Conservation (phyloP, 768 basidiomycete genomes). For the Tephrocybe sp. region DNA sequence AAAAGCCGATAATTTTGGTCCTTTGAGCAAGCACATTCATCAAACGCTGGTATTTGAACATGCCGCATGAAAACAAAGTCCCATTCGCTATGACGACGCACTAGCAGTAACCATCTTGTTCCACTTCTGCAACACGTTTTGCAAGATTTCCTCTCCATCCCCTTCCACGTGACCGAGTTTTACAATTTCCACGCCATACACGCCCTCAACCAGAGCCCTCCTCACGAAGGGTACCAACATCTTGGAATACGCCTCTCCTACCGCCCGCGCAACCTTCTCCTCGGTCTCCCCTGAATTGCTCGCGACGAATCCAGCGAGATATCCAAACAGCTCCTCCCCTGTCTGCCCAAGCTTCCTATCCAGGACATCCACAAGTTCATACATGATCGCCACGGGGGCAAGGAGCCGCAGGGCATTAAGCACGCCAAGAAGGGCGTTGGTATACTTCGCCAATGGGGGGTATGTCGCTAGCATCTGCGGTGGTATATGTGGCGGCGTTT, state of each 20-base stretch:
- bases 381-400: constrained; percentile 61
- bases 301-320: constrained; percentile 27
- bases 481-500: constrained; percentile 54
- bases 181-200: constrained; percentile 48
- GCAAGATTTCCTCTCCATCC: constrained; percentile 20
- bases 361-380: constrained; percentile 45
- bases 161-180: constrained; percentile 21
- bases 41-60: background rate
- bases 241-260: constrained; percentile 54
- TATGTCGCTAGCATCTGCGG: constrained; percentile 71
- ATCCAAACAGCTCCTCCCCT: constrained; percentile 44
- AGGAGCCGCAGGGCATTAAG: constrained; percentile 83
- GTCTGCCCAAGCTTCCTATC: constrained; percentile 47
- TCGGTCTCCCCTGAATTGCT: constrained; percentile 17
- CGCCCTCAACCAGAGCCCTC: constrained; percentile 70
- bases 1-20: background rate
- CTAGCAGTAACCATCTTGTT: constrained; percentile 18
- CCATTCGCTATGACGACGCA: background rate
- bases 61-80: background rate
- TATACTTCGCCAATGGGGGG: constrained; percentile 68
- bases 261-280: constrained; percentile 37
- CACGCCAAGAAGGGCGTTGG: constrained; percentile 69
- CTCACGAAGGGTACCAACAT: constrained; percentile 70
- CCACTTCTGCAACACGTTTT: constrained; percentile 29
- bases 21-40: background rate